Evolutionary conservation across 2,329 filamentous ascomycete genomes (phyloP).

Genomic region (Apiospora koreana): DNA sequence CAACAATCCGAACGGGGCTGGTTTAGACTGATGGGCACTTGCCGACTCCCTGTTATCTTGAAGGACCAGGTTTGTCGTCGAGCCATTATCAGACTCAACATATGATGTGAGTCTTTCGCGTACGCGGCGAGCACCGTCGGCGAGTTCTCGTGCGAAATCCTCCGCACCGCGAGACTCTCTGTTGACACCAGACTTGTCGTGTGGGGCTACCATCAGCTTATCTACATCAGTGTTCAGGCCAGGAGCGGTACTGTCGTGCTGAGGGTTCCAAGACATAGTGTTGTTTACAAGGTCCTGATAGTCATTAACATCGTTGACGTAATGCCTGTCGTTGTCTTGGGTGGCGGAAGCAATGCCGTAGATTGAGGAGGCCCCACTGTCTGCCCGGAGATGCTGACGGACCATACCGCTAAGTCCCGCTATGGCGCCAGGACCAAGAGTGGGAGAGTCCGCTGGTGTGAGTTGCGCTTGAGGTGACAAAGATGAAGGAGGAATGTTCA

Average conservation of each 20-base stretch:
- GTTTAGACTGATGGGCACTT: constrained; percentile 29
- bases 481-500: background rate
- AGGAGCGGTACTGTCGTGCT: constrained; percentile 28
- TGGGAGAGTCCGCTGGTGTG: constrained; percentile 68
- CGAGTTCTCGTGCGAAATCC: constrained; percentile 74
- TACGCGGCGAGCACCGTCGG: constrained; percentile 68
- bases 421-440: constrained; percentile 61
- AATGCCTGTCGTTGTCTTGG: constrained; percentile 39
- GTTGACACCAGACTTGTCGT: background rate
- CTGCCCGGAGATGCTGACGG: constrained; percentile 77
- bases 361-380: constrained; percentile 80
- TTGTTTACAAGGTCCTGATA: constrained; percentile 14
- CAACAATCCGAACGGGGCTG: constrained; percentile 64
- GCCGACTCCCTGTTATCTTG: background rate
- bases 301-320: constrained; percentile 33
- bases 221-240: constrained; percentile 17
- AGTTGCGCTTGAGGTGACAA: constrained; percentile 19
- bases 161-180: constrained; percentile 44
- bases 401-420: constrained; percentile 78
- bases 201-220: background rate
- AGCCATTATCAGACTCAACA: constrained; percentile 60
- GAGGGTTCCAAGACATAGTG: background rate
- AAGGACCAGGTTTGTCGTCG: background rate
- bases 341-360: constrained; percentile 55
- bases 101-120: constrained; percentile 73